A percentile compares a stretch with the other conserved stretches of the same genome.
phyloP scores from a whole-genome alignment of 495 filamentous ascomycete genomes.

The Polyplosphaeria fusca region DNA sequence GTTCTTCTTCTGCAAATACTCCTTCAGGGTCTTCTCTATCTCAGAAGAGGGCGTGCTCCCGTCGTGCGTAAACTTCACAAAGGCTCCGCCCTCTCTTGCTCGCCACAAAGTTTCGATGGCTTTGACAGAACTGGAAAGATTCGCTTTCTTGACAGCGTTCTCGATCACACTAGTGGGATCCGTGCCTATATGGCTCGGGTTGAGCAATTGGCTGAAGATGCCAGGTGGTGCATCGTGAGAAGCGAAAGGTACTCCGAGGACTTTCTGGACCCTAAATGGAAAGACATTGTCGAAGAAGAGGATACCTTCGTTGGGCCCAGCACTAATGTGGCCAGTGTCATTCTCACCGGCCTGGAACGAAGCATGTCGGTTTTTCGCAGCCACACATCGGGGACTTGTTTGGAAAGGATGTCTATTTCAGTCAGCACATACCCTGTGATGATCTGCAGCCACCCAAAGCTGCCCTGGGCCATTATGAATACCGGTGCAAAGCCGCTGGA shows the following conservation, averaged over 20 bases:
- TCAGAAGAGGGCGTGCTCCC: conserved; percentile 51
- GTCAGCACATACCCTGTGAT: too few relatives aligned
- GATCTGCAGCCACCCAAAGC: too few relatives aligned
- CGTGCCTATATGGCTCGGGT: conserved; percentile 52
- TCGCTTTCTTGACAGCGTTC: conserved; percentile 29
- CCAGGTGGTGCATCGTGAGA: conserved; percentile 53
- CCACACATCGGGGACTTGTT: neutral
- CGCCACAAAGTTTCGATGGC: conserved; percentile 77
- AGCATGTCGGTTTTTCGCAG: conserved; percentile 3
- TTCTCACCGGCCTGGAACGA: conserved; percentile 47
- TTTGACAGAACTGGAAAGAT: conserved; percentile 54
- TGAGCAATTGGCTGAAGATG: conserved; percentile 62
- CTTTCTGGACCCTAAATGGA: conserved; percentile 69
- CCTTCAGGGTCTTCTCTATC: conserved; percentile 55
- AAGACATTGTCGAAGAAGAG: conserved; percentile 91
- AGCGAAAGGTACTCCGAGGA: conserved; percentile 59
- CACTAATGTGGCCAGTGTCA: conserved; percentile 71
- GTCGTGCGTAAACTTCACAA: conserved; percentile 77
- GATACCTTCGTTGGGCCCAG: conserved; percentile 69
- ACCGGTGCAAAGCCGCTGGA: too few relatives aligned
- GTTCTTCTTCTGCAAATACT: conserved; percentile 62
- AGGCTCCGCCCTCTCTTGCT: conserved; percentile 88
- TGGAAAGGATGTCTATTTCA: too few relatives aligned
- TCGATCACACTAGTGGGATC: conserved; percentile 60
- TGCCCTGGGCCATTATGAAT: too few relatives aligned